Evolutionary conservation across 2,329 filamentous ascomycete genomes (phyloP).

Genomic region (Proliferodiscus dingleyae): DNA sequence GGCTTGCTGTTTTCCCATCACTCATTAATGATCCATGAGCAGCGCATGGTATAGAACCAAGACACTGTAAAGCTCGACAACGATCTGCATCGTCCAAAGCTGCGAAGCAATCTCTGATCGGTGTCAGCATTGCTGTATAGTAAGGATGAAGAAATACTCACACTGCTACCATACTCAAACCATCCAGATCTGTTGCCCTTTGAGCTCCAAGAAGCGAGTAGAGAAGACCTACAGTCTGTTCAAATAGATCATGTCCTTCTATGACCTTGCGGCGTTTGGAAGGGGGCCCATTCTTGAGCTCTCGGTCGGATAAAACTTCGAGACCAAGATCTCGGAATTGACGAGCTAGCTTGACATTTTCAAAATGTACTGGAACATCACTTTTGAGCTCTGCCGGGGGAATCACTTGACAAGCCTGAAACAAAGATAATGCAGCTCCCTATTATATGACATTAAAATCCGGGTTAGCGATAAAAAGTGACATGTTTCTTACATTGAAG

Average conservation of each 20-base stretch:
- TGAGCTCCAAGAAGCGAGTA: conserved; percentile 34
- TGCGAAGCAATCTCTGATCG: conserved; percentile 39
- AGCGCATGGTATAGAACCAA: conserved; percentile 56
- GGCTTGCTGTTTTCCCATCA: conserved; percentile 25
- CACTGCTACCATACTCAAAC: conserved; percentile 42
- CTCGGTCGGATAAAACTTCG: not conserved
- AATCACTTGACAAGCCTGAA: conserved; percentile 14
- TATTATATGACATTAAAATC: conserved; percentile 13
- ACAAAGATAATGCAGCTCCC: conserved; percentile 19
- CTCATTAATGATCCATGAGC: conserved; percentile 42
- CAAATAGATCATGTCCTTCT: conserved; percentile 26
- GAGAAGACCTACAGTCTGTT: conserved; percentile 32
- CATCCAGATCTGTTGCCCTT: conserved; percentile 32
- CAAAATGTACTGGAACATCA: conserved; percentile 13
- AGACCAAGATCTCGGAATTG: conserved; percentile 23
- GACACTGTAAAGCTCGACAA: conserved; percentile 46
- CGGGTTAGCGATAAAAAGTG: not conserved
- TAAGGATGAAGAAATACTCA: conserved; percentile 35
- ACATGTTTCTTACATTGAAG: conserved; percentile 20
- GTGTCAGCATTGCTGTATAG: conserved; percentile 1
- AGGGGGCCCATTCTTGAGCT: conserved; percentile 13
- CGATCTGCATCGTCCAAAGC: conserved; percentile 44
- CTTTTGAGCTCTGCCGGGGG: conserved; percentile 1
- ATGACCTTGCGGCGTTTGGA: conserved; percentile 31
- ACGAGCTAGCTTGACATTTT: conserved; percentile 19